phyloP scores from a whole-genome alignment of 2,329 filamentous ascomycete genomes.

The Scedosporium aurantiacum region DNA sequence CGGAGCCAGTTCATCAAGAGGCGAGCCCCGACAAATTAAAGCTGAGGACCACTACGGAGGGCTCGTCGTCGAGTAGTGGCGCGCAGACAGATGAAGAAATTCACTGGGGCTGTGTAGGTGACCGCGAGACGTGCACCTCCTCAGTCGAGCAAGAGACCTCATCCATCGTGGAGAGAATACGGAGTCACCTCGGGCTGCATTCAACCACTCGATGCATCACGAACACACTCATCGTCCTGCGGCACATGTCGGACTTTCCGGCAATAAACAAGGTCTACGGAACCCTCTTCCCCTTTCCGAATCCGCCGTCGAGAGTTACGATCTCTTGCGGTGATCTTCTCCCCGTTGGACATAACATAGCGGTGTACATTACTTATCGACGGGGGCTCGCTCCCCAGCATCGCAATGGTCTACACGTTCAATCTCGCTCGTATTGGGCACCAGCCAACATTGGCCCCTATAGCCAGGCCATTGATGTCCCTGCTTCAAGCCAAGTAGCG shows the following conservation, averaged over 20 bases:
- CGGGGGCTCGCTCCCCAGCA: slow-evolving; percentile 14
- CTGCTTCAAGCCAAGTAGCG: slow-evolving; percentile 13
- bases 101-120: slow-evolving; percentile 29
- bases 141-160: slow-evolving; percentile 36
- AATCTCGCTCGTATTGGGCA: slow-evolving; percentile 92
- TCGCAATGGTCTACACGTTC: slow-evolving; percentile 69
- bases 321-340: slow-evolving; percentile 64
- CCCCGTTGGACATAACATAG: slow-evolving; percentile 45
- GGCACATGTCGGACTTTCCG: slow-evolving; percentile 69
- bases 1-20: too few relatives aligned
- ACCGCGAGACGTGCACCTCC: slow-evolving; percentile 11
- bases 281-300: slow-evolving; percentile 61
- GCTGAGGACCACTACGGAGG: background rate
- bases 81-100: slow-evolving; percentile 8
- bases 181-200: slow-evolving; percentile 23
- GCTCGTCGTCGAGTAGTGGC: background rate
- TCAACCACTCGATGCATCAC: slow-evolving; percentile 32
- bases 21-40: too few relatives aligned
- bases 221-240: slow-evolving; percentile 57
- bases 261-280: slow-evolving; percentile 66
- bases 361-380: slow-evolving; percentile 43
- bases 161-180: slow-evolving; percentile 36
- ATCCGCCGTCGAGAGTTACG: slow-evolving; percentile 76
- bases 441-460: slow-evolving; percentile 97
- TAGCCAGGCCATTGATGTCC: slow-evolving; percentile 67